Percentiles rank a stretch among this genome's conserved stretches.
These are phyloP conservation scores for Naumovozyma castellii DNA, from an alignment of 805 yeast genomes.

Conservation along the genomic window DNA sequence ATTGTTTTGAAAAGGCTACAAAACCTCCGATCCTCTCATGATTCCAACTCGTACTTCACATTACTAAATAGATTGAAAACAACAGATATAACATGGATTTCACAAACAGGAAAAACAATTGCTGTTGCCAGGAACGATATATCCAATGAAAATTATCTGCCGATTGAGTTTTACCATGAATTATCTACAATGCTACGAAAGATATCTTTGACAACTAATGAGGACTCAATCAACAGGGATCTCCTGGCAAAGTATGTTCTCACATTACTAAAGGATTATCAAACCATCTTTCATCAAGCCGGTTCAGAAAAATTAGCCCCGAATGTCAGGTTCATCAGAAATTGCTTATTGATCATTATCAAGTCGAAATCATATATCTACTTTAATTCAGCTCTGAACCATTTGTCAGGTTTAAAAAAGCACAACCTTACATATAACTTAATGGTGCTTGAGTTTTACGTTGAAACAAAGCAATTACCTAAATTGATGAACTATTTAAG, in stretches of 20 bases:
- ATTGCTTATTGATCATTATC: slow-evolving; percentile 9
- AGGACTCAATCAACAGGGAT: slow-evolving; percentile 3
- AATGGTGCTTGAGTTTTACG: slow-evolving; percentile 14
- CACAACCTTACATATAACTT: slow-evolving; percentile 1
- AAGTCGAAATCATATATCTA: slow-evolving; percentile 13
- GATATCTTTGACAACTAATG: slow-evolving; percentile 5
- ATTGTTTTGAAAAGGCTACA: slow-evolving; percentile 17
- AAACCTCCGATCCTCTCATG: slow-evolving; percentile 13
- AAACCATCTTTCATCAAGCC: not conserved
- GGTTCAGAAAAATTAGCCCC: not conserved
- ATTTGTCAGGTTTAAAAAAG: slow-evolving; percentile 1
- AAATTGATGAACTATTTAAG: slow-evolving; percentile 8
- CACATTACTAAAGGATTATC: slow-evolving; percentile 10
- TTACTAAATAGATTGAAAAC: slow-evolving; percentile 16
- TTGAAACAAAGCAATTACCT: slow-evolving; percentile 15
- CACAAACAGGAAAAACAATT: slow-evolving; percentile 8
- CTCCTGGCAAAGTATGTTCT: slow-evolving; percentile 16
- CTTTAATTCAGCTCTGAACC: slow-evolving; percentile 4
- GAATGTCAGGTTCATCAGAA: slow-evolving; percentile 9
- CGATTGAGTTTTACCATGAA: slow-evolving; percentile 22
- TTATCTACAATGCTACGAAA: slow-evolving; percentile 19
- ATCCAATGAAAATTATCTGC: slow-evolving; percentile 4
- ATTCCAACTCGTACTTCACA: slow-evolving; percentile 13
- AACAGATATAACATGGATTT: slow-evolving; percentile 18
- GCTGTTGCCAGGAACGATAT: not conserved